Percentiles rank a stretch among this genome's conserved stretches.
These are phyloP conservation scores for Botrytis galanthina DNA, from an alignment of 2,329 filamentous ascomycete species.

Conservation along the genomic window DNA sequence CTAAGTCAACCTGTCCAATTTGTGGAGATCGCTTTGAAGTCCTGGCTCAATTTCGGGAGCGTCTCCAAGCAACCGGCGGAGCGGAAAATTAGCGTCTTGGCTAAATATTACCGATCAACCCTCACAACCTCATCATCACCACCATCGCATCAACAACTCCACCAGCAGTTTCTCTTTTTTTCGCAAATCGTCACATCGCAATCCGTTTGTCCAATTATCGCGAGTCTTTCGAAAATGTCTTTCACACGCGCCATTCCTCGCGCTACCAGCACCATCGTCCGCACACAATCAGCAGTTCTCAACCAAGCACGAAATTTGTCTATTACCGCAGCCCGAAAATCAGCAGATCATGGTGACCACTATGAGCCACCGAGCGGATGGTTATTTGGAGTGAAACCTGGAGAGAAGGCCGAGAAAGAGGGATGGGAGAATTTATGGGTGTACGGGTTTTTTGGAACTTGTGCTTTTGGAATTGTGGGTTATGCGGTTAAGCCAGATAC, in stretches of 20 bases:
- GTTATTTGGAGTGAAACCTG: conserved; percentile 91
- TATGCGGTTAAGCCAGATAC: conserved; percentile 98
- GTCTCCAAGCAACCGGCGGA: background rate
- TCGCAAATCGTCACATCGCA: background rate
- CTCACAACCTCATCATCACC: conserved; percentile 1
- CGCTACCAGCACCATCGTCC: background rate
- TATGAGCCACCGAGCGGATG: conserved; percentile 90
- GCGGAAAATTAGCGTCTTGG: conserved; percentile 16
- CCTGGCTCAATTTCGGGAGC: background rate
- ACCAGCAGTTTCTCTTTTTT: background rate
- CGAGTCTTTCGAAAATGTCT: background rate
- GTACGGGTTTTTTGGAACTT: conserved; percentile 78
- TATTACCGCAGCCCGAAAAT: conserved; percentile 2
- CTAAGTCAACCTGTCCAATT: background rate
- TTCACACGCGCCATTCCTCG: conserved; percentile 15
- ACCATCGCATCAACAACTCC: background rate
- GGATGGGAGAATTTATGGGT: conserved; percentile 90
- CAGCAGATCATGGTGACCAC: conserved; percentile 45
- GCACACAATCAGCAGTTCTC: background rate
- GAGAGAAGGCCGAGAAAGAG: conserved; percentile 93
- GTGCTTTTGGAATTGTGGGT: conserved; percentile 71
- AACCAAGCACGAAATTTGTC: conserved; percentile 6
- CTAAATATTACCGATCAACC: conserved; percentile 11
- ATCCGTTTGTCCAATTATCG: too few relatives aligned
- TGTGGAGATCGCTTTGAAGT: background rate